Evolutionary conservation across 345 rosid genomes (phyloP).

Genomic region (Physaria fendleri): DNA sequence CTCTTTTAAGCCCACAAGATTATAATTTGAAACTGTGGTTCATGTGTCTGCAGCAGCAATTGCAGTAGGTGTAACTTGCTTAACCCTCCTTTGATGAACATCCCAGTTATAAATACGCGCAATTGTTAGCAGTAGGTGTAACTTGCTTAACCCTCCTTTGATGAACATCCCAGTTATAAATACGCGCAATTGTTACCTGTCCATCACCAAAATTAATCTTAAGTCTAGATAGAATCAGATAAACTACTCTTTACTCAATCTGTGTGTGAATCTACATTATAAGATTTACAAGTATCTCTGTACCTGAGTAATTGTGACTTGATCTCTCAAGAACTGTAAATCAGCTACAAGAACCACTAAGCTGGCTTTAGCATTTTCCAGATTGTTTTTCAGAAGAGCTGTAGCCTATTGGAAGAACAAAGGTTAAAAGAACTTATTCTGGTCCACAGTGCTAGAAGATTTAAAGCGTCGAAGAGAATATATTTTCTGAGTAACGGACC

Average conservation of each 20-base stretch:
- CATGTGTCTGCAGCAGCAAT: constrained; percentile 38
- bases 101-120: constrained; percentile 96
- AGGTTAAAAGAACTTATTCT: constrained; percentile 20
- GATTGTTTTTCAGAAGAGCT: constrained; percentile 66
- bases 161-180: constrained; percentile 93
- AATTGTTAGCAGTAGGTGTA: no score
- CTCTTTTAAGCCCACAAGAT: neutral
- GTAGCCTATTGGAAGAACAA: constrained; percentile 48
- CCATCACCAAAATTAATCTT: no score
- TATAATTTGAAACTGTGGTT: constrained; percentile 16
- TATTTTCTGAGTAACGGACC: constrained; percentile 37
- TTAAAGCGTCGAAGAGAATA: neutral
- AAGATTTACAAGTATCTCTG: neutral
- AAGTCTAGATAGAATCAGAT: no score
- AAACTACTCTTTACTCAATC: no score
- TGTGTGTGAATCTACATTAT: no score
- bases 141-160: no score
- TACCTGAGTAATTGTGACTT: constrained; percentile 96
- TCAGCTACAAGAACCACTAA: constrained; percentile 82
- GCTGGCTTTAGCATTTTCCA: constrained; percentile 94
- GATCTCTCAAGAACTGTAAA: constrained; percentile 89
- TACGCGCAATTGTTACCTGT: constrained; percentile 83
- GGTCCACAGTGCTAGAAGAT: constrained; percentile 17
- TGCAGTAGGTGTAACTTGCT: constrained; percentile 42
- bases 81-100: constrained; percentile 76